Evolutionary conservation across 108 stramenopile genomes (phyloP), one percentile per base, ranked within the genome.

Genomic region (Stephanodiscus triporus): DNA sequence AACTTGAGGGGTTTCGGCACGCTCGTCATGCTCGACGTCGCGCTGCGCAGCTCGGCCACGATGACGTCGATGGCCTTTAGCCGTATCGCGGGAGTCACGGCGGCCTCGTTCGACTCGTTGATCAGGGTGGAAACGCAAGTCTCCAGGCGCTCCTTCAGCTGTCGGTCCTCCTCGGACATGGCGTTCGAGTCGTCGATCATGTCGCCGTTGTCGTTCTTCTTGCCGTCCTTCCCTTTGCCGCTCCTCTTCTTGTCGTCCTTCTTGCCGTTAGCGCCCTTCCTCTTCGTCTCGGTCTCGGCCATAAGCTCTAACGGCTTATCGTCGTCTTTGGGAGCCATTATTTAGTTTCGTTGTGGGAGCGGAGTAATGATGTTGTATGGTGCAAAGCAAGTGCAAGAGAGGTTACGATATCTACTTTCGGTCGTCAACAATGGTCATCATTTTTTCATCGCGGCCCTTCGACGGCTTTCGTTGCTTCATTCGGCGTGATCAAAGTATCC

Each of bases 1-100:
- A 98, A 99, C 88, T 99, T 99, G 66, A 99, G 88, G 2, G 99
- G 99, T 85, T 98, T 98, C 26, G 99, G 99, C 49, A 99, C 99
- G 47, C 89, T 87, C 11, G 99, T 99, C 99, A 99, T 99, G 72
- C 91, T 94, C 0, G 91, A 81, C 48, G 99, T 99, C 3, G 98
- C 90, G 19, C 81, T 85, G 27, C 93, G 82, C 47, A 99, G 86
- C 75, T 97, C 97, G 32, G 82, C 86, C 22, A 96, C 89, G 70
- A 99, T 91, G 60, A 95, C 85, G 59, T 94, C 93, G 59, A 99
- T 63, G 4, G 97, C 97, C 71, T 88, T 92, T 23, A 85, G 74
- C 24, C 94, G 88, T 66, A 92, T 77, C 2, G 80, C 80, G 56
- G 86, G 75, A 6, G 94, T 95, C 13, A 95, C 94, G n/a, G 66